Percentiles rank a stretch among this genome's conserved stretches.
phyloP scores from a whole-genome alignment of 2,329 filamentous ascomycete genomes.

The Xylaria sp. region DNA sequence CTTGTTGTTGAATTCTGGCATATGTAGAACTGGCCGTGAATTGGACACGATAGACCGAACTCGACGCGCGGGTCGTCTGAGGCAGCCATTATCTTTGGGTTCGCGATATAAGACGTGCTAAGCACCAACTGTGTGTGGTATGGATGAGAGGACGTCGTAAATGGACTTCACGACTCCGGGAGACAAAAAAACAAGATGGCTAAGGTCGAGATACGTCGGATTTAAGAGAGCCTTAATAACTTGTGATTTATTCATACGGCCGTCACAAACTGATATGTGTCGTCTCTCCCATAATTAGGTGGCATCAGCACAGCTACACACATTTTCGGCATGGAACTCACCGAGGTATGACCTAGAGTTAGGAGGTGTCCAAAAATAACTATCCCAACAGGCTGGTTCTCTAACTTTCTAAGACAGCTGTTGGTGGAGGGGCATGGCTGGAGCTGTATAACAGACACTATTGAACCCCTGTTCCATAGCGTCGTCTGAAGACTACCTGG shows the following conservation, averaged over 20 bases:
- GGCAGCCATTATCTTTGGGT: conserved; percentile 9
- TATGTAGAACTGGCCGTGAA: conserved; percentile 51
- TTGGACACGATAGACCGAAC: conserved; percentile 50
- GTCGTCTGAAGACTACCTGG: neutral
- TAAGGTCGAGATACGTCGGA: neutral
- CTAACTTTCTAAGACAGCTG: neutral
- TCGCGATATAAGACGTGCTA: neutral
- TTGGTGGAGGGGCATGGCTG: conserved; percentile 4
- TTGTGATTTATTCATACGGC: neutral
- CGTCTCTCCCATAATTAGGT: neutral
- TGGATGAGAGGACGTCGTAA: neutral
- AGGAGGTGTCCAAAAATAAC: no score
- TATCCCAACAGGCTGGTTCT: neutral
- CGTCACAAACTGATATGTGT: neutral
- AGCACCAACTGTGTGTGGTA: neutral
- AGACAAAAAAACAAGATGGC: neutral
- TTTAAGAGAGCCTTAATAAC: neutral
- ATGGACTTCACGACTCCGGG: neutral
- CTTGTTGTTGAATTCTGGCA: conserved; percentile 46
- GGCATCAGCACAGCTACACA: neutral
- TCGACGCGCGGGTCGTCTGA: conserved; percentile 30
- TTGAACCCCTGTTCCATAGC: neutral
- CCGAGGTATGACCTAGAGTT: neutral
- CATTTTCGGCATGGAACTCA: neutral
- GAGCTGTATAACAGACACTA: neutral